A percentile compares a stretch with the other conserved stretches of the same genome.
Evolutionary conservation across 345 rosid genomes (phyloP).

Genomic region (Mallotus nudiflorus): DNA sequence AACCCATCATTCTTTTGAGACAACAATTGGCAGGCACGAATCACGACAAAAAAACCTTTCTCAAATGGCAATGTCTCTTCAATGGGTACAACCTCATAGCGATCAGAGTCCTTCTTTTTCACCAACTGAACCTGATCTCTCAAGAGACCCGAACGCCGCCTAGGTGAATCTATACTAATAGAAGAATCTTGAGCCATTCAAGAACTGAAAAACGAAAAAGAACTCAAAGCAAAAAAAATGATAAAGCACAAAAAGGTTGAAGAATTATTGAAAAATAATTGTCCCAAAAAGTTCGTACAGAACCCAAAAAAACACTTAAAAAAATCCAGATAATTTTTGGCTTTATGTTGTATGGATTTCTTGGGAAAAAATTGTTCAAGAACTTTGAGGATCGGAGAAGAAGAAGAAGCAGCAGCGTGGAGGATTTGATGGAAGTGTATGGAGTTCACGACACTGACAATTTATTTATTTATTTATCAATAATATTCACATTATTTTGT

Average conservation of each 20-base stretch:
- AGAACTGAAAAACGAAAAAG: background rate
- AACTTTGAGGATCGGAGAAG: background rate
- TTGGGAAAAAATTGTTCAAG: too few relatives aligned
- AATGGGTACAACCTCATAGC: conserved; percentile 81
- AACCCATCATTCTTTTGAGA: conserved; percentile 92
- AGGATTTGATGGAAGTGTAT: background rate
- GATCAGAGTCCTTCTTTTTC: conserved; percentile 68
- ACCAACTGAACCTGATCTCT: conserved; percentile 83
- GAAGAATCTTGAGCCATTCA: conserved; percentile 63
- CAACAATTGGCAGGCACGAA: conserved; percentile 88
- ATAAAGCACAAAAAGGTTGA: background rate
- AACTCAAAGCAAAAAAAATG: background rate
- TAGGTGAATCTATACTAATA: conserved; percentile 65
- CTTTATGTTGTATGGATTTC: too few relatives aligned
- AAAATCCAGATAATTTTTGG: too few relatives aligned
- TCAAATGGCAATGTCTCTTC: conserved; percentile 79
- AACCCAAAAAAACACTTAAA: background rate
- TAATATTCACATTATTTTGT: too few relatives aligned
- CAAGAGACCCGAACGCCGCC: conserved; percentile 74
- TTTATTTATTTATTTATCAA: too few relatives aligned
- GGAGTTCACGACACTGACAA: too few relatives aligned
- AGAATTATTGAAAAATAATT: too few relatives aligned
- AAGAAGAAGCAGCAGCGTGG: background rate
- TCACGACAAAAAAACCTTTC: conserved; percentile 86
- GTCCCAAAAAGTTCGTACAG: too few relatives aligned